These are phyloP conservation scores for Aspergillus spinulosporus DNA, from an alignment of 2,329 filamentous ascomycete species.

Conservation along the genomic window DNA sequence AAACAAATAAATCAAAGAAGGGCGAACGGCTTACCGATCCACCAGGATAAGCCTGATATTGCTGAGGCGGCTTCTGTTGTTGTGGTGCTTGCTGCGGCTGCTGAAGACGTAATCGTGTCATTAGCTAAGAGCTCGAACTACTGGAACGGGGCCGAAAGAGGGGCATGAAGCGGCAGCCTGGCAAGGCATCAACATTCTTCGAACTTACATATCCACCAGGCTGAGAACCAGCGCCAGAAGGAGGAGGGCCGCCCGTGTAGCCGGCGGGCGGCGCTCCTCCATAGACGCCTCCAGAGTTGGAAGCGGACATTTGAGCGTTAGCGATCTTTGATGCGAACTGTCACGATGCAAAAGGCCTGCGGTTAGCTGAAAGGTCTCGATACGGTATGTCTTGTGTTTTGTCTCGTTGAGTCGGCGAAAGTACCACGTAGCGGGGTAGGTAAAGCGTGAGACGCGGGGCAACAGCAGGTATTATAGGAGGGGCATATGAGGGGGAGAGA, in stretches of 20 bases:
- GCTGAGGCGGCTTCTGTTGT: conserved; percentile 34
- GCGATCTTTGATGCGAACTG: conserved; percentile 45
- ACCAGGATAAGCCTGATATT: conserved; percentile 58
- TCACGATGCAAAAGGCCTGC: conserved; percentile 18
- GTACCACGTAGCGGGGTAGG: conserved; percentile 7
- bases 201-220: conserved; percentile 55
- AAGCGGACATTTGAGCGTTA: conserved; percentile 33
- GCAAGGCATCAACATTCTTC: conserved; percentile 8
- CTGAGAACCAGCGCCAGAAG: conserved; percentile 30
- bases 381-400: not conserved
- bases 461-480: not conserved
- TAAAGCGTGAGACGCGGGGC: conserved; percentile 1
- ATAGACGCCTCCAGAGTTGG: conserved; percentile 28
- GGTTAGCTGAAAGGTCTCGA: conserved; percentile 14
- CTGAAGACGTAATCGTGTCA: conserved; percentile 2
- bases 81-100: conserved; percentile 4
- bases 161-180: conserved; percentile 10
- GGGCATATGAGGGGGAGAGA: not conserved
- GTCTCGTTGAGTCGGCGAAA: not conserved
- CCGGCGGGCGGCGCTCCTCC: conserved; percentile 39
- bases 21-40: conserved; percentile 37
- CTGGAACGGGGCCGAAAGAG: conserved; percentile 3
- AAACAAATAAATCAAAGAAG: conserved; percentile 6
- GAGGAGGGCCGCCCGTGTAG: conserved; percentile 39
- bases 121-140: not conserved